Conservation (phyloP, 2,329 filamentous ascomycete genomes). For the Cercospora berteroae region DNA sequence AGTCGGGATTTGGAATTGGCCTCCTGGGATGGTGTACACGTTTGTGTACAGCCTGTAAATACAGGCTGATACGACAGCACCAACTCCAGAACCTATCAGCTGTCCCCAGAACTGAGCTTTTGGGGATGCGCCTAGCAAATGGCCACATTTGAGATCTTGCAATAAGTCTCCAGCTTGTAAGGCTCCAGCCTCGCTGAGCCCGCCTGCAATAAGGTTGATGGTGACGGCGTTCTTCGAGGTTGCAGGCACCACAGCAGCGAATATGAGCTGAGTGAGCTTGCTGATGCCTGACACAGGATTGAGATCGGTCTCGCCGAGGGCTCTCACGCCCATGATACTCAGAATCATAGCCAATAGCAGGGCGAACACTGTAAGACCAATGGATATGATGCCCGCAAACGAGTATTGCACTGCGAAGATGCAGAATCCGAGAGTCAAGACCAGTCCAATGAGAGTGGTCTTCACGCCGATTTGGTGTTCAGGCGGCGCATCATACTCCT, state of each 20-base stretch:
- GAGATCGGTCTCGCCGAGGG: slow-evolving; percentile 78
- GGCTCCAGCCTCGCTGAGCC: slow-evolving; percentile 79
- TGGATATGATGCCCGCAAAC: slow-evolving; percentile 78
- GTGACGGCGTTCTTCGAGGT: slow-evolving; percentile 81
- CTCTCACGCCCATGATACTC: slow-evolving; percentile 63
- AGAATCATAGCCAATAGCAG: slow-evolving; percentile 71
- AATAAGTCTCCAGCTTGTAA: slow-evolving; percentile 94
- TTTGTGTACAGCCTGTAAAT: slow-evolving; percentile 88
- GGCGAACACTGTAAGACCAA: slow-evolving; percentile 79
- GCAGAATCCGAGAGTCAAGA: slow-evolving; percentile 75
- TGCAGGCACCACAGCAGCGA: slow-evolving; percentile 82
- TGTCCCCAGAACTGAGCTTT: slow-evolving; percentile 97
- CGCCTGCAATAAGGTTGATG: slow-evolving; percentile 91
- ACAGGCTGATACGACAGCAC: slow-evolving; percentile 79
- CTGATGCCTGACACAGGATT: slow-evolving; percentile 96
- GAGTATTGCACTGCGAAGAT: slow-evolving; percentile 76
- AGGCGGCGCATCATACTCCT: slow-evolving; percentile 73
- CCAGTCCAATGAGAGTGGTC: slow-evolving; percentile 71
- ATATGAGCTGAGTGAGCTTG: slow-evolving; percentile 93
- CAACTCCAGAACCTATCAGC: slow-evolving; percentile 81
- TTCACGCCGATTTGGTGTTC: slow-evolving; percentile 75
- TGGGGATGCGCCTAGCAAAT: slow-evolving; percentile 85
- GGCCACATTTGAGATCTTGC: slow-evolving; percentile 95
- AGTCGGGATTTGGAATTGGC: slow-evolving; percentile 89
- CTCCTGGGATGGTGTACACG: slow-evolving; percentile 84